These are phyloP conservation scores for Tripidium arundinaceum DNA, from an alignment of 202 grass and related monocot species.

Conservation along the genomic window DNA sequence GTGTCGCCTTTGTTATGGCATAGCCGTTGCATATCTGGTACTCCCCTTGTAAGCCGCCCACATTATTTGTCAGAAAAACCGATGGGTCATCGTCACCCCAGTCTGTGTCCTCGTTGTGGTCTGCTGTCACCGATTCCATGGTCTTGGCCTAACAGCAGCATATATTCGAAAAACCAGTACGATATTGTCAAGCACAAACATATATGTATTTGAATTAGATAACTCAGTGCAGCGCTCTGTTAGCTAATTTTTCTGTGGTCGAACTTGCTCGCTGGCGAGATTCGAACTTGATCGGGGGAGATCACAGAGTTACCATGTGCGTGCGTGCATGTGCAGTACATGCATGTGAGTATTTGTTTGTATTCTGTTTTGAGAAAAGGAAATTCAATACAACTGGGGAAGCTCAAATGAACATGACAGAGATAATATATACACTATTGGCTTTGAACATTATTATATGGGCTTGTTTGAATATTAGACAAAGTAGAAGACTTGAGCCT, in stretches of 20 bases:
- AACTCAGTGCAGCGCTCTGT: no score
- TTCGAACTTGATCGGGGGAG: no score
- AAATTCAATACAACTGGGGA: no score
- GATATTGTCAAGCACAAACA: no score
- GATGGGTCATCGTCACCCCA: constrained; percentile 75
- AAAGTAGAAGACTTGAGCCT: not conserved
- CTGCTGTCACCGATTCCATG: constrained; percentile 43
- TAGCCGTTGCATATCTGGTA: constrained; percentile 90
- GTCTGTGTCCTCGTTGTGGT: constrained; percentile 34
- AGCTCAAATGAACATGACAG: not conserved
- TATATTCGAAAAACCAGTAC: no score
- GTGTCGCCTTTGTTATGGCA: constrained; percentile 31
- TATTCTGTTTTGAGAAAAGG: not conserved
- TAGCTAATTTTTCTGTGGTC: no score
- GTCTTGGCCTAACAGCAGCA: constrained; percentile 46
- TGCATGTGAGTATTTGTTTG: no score
- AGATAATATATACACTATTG: not conserved
- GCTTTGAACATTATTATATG: no score
- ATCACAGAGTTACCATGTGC: no score
- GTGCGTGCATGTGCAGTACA: no score
- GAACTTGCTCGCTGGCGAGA: no score
- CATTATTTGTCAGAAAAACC: constrained; percentile 43
- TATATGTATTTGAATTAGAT: no score
- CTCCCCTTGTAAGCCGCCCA: constrained; percentile 46
- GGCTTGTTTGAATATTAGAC: not conserved